Evolutionary conservation across 2,329 filamentous ascomycete species (phyloP), one percentile per base, ranked within the genome.

Genomic region (Fusarium devonianum): DNA sequence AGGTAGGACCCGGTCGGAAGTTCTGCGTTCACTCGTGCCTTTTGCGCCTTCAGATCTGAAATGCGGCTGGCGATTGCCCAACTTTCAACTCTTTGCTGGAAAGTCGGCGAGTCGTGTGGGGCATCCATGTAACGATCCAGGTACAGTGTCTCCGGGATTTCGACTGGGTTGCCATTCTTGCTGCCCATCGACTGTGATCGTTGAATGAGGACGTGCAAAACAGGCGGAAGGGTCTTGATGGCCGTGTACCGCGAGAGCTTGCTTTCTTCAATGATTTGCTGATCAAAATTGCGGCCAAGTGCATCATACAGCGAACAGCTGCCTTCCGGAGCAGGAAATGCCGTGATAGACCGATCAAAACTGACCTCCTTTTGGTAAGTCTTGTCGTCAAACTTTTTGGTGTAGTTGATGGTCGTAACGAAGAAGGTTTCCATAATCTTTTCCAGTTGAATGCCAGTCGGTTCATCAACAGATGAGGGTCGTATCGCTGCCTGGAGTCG

Each of bases 131-230:
- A 99, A 19, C 92, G 84, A 71, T 97, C 94, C 42, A 99, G 78
- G 67, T 90, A 96, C 10, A 99, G 79, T 2, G 81, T 86, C 58
- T 94, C 87, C 4, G 88, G 86, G n/a, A 99, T 84, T 14, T 84
- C 79, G 10, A 99, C 82, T 9, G 89, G 84, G 53, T 92, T 86
- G 43, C 84, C 85, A 19, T 92, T 91, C 67, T 96, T 96, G 32
- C 80, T 80, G 6, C 81, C 80, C 57, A 90, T 86, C 39, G 85
- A 90, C 50, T 88, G 86, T 4, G 89, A 87, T 5, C 94, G 86
- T 67, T 96, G 91, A 22, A 99, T 90, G 58, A 92, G 89, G 33
- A 99, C 85, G 64, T 97, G 92, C 13, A 97, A 76, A 22, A 99
- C 83, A 0, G 92, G 92, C 1, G 94, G 92, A 9, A 92, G 76